Evolutionary conservation across 139 green algal species (phyloP).

Genomic region (Pleodorina starrii): DNA sequence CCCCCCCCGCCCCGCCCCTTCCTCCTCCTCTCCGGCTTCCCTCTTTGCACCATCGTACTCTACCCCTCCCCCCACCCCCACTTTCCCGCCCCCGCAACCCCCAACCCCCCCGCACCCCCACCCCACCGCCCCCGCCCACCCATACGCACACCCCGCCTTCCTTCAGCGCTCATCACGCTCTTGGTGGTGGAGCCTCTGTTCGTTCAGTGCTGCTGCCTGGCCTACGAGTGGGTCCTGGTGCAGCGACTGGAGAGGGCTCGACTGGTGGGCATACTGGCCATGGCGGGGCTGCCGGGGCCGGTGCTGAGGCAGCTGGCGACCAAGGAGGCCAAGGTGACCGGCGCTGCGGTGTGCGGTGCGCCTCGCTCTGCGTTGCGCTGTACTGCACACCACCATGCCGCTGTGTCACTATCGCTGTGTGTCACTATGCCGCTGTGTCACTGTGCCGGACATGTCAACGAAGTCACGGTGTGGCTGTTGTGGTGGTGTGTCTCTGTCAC

Average conservation of each 20-base stretch:
- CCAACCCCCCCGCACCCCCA: background rate
- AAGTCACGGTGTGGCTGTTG: no score
- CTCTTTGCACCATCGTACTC: background rate
- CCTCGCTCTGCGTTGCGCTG: no score
- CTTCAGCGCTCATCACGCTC: conserved; percentile 21
- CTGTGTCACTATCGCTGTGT: no score
- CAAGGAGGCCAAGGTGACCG: conserved; percentile 16
- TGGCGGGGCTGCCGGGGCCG: conserved; percentile 41
- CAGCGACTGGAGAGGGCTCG: conserved; percentile 29
- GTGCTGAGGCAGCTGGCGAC: conserved; percentile 34
- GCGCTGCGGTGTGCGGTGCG: no score
- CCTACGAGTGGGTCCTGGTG: conserved; percentile 15
- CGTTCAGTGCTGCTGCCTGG: background rate
- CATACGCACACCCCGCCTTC: background rate
- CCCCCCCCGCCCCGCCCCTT: background rate
- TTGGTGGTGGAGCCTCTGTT: conserved; percentile 36
- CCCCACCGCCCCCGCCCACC: background rate
- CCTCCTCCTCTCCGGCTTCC: background rate
- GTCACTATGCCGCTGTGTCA: no score
- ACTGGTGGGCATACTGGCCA: conserved; percentile 25
- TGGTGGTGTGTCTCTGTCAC: no score
- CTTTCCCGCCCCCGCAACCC: background rate
- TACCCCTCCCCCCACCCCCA: background rate
- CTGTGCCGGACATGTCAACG: no score
- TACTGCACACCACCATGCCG: no score